Evolutionary conservation across 305 asterid genomes (phyloP), one percentile per base, ranked within the genome.

Genomic region (Fraxinus velutina): DNA sequence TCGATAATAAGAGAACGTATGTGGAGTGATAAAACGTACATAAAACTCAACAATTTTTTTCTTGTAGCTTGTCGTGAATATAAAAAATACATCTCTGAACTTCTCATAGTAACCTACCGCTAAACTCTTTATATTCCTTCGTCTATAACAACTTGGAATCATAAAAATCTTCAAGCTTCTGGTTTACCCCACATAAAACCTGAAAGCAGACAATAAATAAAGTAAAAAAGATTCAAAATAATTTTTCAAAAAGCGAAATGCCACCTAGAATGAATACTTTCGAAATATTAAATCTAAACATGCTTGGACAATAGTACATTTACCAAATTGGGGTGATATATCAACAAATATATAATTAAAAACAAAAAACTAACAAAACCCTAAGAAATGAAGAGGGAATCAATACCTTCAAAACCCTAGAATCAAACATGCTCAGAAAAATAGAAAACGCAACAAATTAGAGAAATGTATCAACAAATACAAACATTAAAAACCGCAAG

Each of bases 331-430:
- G 30, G 73, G 76, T 17, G 34, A 57, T 24, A 71, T 29, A 73
- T 22, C 34, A 39, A n/a, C 78, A 33, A 29, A 68, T 13, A 29
- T 17, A 73, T 36, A 73, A 30, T 39, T 24, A 75, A 32, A 79
- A 82, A 80, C 83, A 27, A 73, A 66, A 76, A 55, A 76, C 64
- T 47, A 15, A 79, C 22, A 52, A n/a, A 50, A 34, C 83, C 89
- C 87, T 81, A 81, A 52, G 71, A 64, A 47, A 27, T 24, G 74
- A 73, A 73, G 19, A 37, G 10, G 36, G 19, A 27, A 68, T 68
- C 37, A 13, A 68, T 13, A 29, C 21, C 37, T 62, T 10, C 19
- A 68, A 68, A 29, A 29, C 21, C 21, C 37, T 68, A 68, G 9
- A 12, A 68, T 7, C 82, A 24, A 15, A 24, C 34, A 73, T 1